A percentile compares a stretch with the other conserved stretches of the same genome.
These are phyloP conservation scores for Neofusicoccum cordaticola DNA, from an alignment of 2,329 filamentous ascomycete species.

Conservation along the genomic window DNA sequence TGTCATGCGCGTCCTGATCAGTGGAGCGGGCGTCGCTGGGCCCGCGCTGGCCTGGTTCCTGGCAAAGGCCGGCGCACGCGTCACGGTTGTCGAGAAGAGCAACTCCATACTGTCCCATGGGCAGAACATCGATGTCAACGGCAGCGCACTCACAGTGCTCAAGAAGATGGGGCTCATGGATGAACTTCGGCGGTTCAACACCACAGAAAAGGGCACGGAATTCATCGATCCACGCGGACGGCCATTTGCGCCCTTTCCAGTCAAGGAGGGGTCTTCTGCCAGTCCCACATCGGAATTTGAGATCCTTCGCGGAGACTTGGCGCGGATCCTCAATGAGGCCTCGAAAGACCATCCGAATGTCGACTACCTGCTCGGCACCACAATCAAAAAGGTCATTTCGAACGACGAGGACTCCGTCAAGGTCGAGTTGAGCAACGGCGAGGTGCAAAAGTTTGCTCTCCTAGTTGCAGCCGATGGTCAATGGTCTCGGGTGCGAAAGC, in stretches of 20 bases:
- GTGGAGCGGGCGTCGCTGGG: conserved; percentile 25
- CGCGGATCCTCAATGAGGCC: conserved; percentile 40
- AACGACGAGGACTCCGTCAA: conserved; percentile 1
- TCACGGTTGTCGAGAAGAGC: conserved; percentile 24
- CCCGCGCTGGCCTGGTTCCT: conserved; percentile 23
- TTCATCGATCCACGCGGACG: conserved; percentile 24
- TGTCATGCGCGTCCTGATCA: conserved; percentile 21
- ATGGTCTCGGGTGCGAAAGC: conserved; percentile 20
- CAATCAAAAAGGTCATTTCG: conserved; percentile 19
- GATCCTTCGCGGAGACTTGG: conserved; percentile 56
- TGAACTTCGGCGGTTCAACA: conserved; percentile 19
- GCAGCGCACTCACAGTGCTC: conserved; percentile 25
- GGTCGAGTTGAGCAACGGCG: background rate
- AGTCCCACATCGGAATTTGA: conserved; percentile 51
- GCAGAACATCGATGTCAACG: conserved; percentile 29
- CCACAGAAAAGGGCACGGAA: conserved; percentile 25
- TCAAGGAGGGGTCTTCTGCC: background rate
- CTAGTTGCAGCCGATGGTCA: conserved; percentile 8
- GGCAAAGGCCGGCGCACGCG: conserved; percentile 17
- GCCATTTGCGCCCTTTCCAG: conserved; percentile 23
- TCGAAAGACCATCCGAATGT: conserved; percentile 22
- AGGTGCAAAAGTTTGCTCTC: background rate
- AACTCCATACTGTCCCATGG: conserved; percentile 19
- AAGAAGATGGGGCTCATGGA: conserved; percentile 27
- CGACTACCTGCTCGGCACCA: conserved; percentile 23